These are phyloP conservation scores for Paramyrothecium roridum DNA, from an alignment of 2,329 filamentous ascomycete species.

Conservation along the genomic window DNA sequence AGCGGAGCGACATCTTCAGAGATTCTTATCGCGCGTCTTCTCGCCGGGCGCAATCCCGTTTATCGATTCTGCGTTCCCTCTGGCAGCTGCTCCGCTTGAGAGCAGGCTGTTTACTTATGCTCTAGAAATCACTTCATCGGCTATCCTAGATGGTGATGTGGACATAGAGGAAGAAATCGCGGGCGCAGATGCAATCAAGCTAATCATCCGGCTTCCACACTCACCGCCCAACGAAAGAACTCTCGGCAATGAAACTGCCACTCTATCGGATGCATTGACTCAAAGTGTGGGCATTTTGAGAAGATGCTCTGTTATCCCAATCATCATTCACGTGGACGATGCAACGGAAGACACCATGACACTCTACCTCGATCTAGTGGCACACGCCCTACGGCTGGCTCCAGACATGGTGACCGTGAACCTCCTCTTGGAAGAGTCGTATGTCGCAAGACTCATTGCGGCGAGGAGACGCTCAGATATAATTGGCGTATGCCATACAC, in stretches of 20 bases:
- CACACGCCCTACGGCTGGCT: constrained; percentile 57
- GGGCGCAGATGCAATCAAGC: constrained; percentile 66
- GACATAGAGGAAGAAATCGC: constrained; percentile 64
- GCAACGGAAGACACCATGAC: constrained; percentile 14
- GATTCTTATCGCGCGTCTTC: constrained; percentile 62
- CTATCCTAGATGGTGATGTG: constrained; percentile 48
- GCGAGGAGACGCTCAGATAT: constrained; percentile 56
- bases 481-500: constrained; percentile 52
- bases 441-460: constrained; percentile 47
- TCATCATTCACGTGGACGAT: constrained; percentile 49
- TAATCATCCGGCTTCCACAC: constrained; percentile 46
- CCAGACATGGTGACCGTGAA: constrained; percentile 64
- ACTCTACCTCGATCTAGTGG: constrained; percentile 53
- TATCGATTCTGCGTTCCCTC: constrained; percentile 61
- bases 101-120: constrained; percentile 65
- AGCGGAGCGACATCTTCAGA: constrained; percentile 66
- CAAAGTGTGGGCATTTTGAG: constrained; percentile 58
- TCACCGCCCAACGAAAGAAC: constrained; percentile 12
- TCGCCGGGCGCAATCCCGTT: constrained; percentile 52
- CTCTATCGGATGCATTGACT: constrained; percentile 50
- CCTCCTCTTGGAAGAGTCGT: constrained; percentile 49
- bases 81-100: constrained; percentile 59
- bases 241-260: constrained; percentile 14
- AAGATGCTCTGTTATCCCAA: constrained; percentile 58
- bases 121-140: constrained; percentile 57